Base-by-base conservation (phyloP, 805 yeast species). In the Komagataella kurtzmanii region DNA sequence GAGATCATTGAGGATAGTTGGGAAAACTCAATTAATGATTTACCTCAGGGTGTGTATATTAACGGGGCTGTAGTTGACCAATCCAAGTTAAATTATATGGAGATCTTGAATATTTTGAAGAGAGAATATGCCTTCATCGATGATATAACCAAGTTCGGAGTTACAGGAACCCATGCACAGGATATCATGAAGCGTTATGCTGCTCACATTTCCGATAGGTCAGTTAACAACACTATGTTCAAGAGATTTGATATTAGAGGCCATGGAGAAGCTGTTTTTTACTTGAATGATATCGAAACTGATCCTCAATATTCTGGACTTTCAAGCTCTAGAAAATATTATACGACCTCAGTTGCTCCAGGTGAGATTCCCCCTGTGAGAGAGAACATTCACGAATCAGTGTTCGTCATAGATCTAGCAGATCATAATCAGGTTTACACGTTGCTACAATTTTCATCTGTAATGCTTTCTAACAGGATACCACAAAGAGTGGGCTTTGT, bases 401-500 rank as follows among this genome's bases (percentile, higher is more conserved):
- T 91, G 0, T 81, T 91, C 59, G 86, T 77, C 0, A 60, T 90
- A 10, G 81, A 83, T 56, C 68, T 88, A 18, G 67, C 81, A 1
- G 71, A 79, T 54, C 67, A 69, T 12, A 66, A 69, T 2, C 83
- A 85, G 53, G 58, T 83, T 17, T 61, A 68, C 17, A 77, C 75
- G 1, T 63, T 82, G 24, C 65, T 75, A 17, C 69, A 82, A 7
- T 68, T 80, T 40, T 58, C 83, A 2, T 70, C 73, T 23, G 64
- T 76, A 2, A 68, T 80, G 2, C 59, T 80, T n/a, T 70, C 74
- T 10, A 74, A 77, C 46, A 79, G 80, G 1, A 72, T 85, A 17
- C 87, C 96, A 0, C 85, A 89, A 56, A 84, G 90, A 63, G 61
- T 91, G 50, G 99, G 97, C 6, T 55, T 91, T 2, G 69, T 91